These are phyloP conservation scores for Nicotiana obtusifolia DNA, from an alignment of 257 asterid species.

Conservation along the genomic window DNA sequence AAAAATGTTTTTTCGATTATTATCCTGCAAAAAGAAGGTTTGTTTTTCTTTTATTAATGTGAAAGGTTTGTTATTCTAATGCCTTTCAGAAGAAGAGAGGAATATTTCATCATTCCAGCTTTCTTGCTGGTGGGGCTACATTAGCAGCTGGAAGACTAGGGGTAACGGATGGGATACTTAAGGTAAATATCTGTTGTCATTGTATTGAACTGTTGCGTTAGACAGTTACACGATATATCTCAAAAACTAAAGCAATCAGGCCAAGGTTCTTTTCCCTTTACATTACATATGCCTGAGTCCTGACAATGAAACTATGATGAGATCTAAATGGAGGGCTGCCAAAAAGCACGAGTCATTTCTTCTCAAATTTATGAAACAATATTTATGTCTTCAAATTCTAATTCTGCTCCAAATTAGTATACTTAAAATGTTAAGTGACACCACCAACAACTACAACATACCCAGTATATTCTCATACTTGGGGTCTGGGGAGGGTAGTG, in stretches of 20 bases:
- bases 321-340: neutral
- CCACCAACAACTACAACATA: too few species aligned
- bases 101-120: constrained; percentile 88
- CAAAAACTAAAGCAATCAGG: too few species aligned
- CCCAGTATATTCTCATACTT: too few species aligned
- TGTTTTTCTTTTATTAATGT: neutral
- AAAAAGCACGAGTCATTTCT: neutral
- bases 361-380: neutral
- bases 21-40: neutral
- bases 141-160: constrained; percentile 91
- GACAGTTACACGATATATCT: too few species aligned
- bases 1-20: constrained; percentile 8
- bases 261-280: neutral
- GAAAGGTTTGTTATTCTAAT: constrained; percentile 5
- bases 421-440: neutral
- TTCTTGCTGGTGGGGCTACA: constrained; percentile 95
- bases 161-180: constrained; percentile 61
- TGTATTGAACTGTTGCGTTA: too few species aligned
- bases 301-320: neutral
- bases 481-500: too few species aligned
- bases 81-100: constrained; percentile 82
- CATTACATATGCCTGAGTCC: neutral
- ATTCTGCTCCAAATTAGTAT: neutral
- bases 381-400: neutral
- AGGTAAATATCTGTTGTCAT: constrained; percentile 36